Percentiles rank a stretch among this genome's conserved stretches.
Conservation (phyloP, 2,329 filamentous ascomycete genomes). For the Drechmeria coniospora region DNA sequence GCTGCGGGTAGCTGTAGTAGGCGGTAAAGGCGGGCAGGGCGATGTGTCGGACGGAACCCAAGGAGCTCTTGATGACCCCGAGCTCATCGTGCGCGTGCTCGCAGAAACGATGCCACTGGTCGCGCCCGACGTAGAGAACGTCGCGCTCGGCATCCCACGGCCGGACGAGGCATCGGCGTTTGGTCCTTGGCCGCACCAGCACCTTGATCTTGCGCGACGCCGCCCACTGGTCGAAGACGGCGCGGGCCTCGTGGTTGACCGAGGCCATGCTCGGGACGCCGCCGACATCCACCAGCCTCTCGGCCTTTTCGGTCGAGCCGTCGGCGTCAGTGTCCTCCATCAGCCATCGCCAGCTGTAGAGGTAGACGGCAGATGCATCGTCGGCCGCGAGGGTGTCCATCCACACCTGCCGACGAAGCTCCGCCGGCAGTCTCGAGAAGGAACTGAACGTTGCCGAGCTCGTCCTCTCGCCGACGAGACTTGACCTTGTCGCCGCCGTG, state of each 20-base stretch:
- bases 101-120: slow-evolving; percentile 8
- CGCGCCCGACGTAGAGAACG: slow-evolving; percentile 7
- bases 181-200: slow-evolving; percentile 2
- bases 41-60: slow-evolving; percentile 7
- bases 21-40: slow-evolving; percentile 12
- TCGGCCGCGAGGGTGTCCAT: slow-evolving; percentile 3
- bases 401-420: slow-evolving; percentile 14
- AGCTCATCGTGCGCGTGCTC: slow-evolving; percentile 1
- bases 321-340: slow-evolving; percentile 3
- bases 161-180: slow-evolving; percentile 5
- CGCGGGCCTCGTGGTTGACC: slow-evolving; percentile 11
- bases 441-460: slow-evolving; percentile 5
- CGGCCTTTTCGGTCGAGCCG: background rate
- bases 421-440: slow-evolving; percentile 10
- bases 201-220: slow-evolving; percentile 1
- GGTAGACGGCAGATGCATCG: slow-evolving; percentile 7
- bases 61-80: slow-evolving; percentile 2
- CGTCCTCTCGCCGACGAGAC: slow-evolving; percentile 3
- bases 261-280: slow-evolving; percentile 5
- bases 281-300: slow-evolving; percentile 6
- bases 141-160: slow-evolving; percentile 6
- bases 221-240: slow-evolving; percentile 7
- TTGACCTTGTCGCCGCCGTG: too few species aligned
- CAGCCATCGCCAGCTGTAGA: slow-evolving; percentile 7
- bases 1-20: slow-evolving; percentile 9